These are phyloP conservation scores for Spathaspora passalidarum DNA, from an alignment of 805 yeast species.

Conservation along the genomic window DNA sequence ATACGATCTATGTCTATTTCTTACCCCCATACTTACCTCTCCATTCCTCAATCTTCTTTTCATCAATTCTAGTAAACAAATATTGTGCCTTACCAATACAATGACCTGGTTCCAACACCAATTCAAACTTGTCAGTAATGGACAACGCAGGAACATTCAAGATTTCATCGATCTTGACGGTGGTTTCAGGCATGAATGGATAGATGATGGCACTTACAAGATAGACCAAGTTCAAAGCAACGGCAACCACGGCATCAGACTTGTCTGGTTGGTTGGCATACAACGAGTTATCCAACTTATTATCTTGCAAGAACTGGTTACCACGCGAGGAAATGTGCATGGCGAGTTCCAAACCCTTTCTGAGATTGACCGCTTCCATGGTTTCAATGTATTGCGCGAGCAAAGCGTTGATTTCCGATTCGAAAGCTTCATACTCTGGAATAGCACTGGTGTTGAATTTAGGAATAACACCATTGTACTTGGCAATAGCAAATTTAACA, in stretches of 20 bases:
- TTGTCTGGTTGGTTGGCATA: slow-evolving; percentile 72
- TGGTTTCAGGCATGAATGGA: slow-evolving; percentile 90
- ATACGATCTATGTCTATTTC: slow-evolving; percentile 28
- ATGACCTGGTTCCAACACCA: slow-evolving; percentile 75
- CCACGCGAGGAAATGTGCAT: slow-evolving; percentile 92
- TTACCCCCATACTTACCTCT: slow-evolving; percentile 83
- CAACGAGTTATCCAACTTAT: slow-evolving; percentile 86
- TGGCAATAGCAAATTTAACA: slow-evolving; percentile 84
- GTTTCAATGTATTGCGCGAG: slow-evolving; percentile 60
- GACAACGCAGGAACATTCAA: slow-evolving; percentile 77
- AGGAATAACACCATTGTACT: slow-evolving; percentile 90
- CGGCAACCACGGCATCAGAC: slow-evolving; percentile 89
- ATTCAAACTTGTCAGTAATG: slow-evolving; percentile 72
- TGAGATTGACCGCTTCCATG: slow-evolving; percentile 76
- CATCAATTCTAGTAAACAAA: slow-evolving; percentile 89
- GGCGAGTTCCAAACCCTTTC: slow-evolving; percentile 88
- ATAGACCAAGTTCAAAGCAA: slow-evolving; percentile 85
- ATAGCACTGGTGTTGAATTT: slow-evolving; percentile 47
- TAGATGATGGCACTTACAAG: slow-evolving; percentile 75
- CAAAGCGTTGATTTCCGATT: slow-evolving; percentile 59
- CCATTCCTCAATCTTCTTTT: slow-evolving; percentile 83
- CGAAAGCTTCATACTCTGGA: slow-evolving; percentile 44
- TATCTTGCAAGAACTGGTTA: slow-evolving; percentile 92
- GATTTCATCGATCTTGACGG: slow-evolving; percentile 67
- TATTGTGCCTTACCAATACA: slow-evolving; percentile 88